Evolutionary conservation across 768 basidiomycete genomes (phyloP).

Genomic region (Pulveroboletus sp.): DNA sequence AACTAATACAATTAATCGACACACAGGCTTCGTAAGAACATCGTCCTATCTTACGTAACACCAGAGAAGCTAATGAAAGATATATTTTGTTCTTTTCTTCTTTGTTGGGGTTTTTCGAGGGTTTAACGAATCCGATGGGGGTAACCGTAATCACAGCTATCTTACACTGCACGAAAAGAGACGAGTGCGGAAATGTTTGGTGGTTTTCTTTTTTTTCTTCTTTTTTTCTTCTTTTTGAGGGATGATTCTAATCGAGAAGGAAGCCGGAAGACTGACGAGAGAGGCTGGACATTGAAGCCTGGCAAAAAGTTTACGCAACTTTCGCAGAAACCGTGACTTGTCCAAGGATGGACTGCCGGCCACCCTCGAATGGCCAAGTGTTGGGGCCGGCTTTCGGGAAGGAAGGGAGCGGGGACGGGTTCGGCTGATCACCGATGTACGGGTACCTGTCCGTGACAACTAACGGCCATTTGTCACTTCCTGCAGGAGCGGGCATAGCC

Average conservation of each 20-base stretch:
- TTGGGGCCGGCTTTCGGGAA: background rate
- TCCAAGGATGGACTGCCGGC: background rate
- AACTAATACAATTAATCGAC: too few relatives aligned
- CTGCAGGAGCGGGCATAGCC: background rate
- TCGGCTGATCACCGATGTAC: background rate
- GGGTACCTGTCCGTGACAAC: background rate
- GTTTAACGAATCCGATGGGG: too few relatives aligned
- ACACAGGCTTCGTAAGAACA: too few relatives aligned
- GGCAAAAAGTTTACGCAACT: background rate
- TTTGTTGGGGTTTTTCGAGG: too few relatives aligned
- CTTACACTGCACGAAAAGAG: background rate
- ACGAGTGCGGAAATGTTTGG: background rate
- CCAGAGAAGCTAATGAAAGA: too few relatives aligned
- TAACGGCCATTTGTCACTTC: background rate
- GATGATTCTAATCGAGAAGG: background rate
- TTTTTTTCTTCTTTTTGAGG: background rate
- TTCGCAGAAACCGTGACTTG: background rate
- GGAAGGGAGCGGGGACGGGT: background rate
- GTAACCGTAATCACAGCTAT: too few relatives aligned
- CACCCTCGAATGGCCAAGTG: background rate
- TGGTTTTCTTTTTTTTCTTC: background rate
- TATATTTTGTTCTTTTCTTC: too few relatives aligned
- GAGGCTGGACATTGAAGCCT: background rate
- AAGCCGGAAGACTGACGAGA: background rate
- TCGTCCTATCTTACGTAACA: too few relatives aligned